These are phyloP conservation scores for Penicillium cataractarum DNA, from an alignment of 495 filamentous ascomycete genomes.

Conservation along the genomic window DNA sequence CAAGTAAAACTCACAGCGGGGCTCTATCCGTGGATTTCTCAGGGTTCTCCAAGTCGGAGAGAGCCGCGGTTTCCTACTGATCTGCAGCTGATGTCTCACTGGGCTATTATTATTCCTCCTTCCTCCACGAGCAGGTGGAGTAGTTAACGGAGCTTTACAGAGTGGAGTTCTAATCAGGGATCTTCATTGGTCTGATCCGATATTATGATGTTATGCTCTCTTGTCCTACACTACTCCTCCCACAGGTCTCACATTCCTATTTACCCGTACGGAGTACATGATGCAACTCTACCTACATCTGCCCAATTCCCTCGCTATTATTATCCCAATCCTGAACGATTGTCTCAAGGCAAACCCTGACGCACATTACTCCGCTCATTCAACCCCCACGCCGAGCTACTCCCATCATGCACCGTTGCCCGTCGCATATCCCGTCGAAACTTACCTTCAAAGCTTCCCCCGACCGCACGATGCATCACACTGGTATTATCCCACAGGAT, in stretches of 20 bases:
- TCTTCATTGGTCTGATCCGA: background rate
- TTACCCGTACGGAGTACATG: too few species aligned
- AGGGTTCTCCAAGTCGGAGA: too few species aligned
- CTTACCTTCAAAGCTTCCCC: constrained; percentile 54
- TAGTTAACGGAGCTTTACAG: background rate
- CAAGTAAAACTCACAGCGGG: too few species aligned
- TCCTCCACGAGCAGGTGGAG: background rate
- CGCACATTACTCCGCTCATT: constrained; percentile 35
- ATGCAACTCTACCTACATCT: constrained; percentile 1
- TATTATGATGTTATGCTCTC: background rate
- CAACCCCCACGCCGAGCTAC: constrained; percentile 41
- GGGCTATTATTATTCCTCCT: background rate
- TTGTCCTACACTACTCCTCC: too few species aligned
- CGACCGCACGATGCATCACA: constrained; percentile 57
- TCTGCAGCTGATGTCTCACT: constrained; percentile 3
- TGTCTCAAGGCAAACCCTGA: constrained; percentile 20
- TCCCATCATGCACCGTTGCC: constrained; percentile 56
- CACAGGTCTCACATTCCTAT: background rate
- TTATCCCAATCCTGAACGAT: background rate
- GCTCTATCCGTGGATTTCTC: too few species aligned
- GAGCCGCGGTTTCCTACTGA: background rate
- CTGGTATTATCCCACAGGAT: constrained; percentile 64
- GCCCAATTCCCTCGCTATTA: background rate
- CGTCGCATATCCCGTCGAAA: constrained; percentile 56
- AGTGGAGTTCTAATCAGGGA: background rate